A percentile compares a stretch with the other conserved stretches of the same genome.
Evolutionary conservation across 257 asterid genomes (phyloP).

Genomic region (Thymus quinquecostatus): DNA sequence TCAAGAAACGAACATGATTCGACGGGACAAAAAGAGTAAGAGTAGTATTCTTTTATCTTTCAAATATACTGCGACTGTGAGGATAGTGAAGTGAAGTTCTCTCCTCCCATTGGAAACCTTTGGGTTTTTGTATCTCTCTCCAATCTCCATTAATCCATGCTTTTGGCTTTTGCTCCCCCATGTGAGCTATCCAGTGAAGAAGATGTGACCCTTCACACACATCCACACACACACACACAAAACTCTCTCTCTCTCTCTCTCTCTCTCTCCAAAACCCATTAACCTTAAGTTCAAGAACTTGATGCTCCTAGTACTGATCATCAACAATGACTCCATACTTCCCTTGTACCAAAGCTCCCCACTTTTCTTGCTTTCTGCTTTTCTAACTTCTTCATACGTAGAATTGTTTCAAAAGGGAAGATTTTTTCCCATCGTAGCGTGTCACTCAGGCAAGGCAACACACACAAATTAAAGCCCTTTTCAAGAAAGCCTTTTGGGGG

Average conservation of each 20-base stretch:
- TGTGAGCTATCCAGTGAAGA: conserved; percentile 53
- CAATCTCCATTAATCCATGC: conserved; percentile 30
- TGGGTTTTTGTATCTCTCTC: not conserved
- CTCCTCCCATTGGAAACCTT: not conserved
- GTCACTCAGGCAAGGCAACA: conserved; percentile 41
- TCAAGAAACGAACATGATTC: too few relatives aligned
- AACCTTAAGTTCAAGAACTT: conserved; percentile 7
- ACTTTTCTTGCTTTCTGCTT: conserved; percentile 31
- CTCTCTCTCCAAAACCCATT: not conserved
- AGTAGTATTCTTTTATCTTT: too few relatives aligned
- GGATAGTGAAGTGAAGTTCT: too few relatives aligned
- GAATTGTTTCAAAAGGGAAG: conserved; percentile 38
- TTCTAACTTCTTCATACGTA: conserved; percentile 20
- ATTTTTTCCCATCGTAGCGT: conserved; percentile 25
- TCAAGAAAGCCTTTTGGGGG: conserved; percentile 3
- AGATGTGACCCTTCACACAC: conserved; percentile 49
- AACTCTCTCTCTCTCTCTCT: conserved; percentile 14
- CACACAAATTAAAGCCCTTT: not conserved
- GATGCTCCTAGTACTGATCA: not conserved
- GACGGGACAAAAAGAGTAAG: too few relatives aligned
- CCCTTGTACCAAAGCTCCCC: conserved; percentile 3
- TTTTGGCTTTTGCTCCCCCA: conserved; percentile 49
- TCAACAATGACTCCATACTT: conserved; percentile 2
- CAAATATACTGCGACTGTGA: too few relatives aligned
- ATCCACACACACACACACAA: conserved; percentile 25